These are phyloP conservation scores for Moesziomyces globuligerus DNA, from an alignment of 1,284 basidiomycete genomes.

Conservation along the genomic window DNA sequence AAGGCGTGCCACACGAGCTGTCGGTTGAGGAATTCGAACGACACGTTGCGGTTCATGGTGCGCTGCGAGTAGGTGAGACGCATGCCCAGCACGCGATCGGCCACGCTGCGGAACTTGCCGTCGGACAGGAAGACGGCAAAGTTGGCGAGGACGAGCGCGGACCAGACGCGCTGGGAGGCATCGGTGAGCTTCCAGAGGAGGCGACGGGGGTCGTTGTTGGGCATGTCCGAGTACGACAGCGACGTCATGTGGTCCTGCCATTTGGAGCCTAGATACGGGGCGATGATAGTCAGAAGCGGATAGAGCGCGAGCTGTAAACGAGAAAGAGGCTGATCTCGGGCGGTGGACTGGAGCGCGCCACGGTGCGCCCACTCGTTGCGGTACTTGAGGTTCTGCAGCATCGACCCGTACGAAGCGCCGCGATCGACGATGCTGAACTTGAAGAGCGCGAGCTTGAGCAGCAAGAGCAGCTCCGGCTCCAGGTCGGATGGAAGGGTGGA, in stretches of 20 bases:
- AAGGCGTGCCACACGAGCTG: slow-evolving; percentile 99
- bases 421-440: slow-evolving; percentile 84
- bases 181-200: slow-evolving; percentile 78
- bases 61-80: slow-evolving; percentile 79
- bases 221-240: slow-evolving; percentile 82
- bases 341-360: slow-evolving; percentile 49
- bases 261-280: slow-evolving; percentile 82
- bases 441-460: slow-evolving; percentile 82
- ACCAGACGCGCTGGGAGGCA: slow-evolving; percentile 76
- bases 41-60: slow-evolving; percentile 82
- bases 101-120: slow-evolving; percentile 86
- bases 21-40: slow-evolving; percentile 98
- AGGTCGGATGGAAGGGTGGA: slow-evolving; percentile 75
- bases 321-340: slow-evolving; percentile 52
- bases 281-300: slow-evolving; percentile 77
- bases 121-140: slow-evolving; percentile 87
- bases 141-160: slow-evolving; percentile 75
- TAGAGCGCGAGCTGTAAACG: slow-evolving; percentile 71
- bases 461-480: slow-evolving; percentile 82
- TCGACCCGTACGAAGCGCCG: slow-evolving; percentile 87
- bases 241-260: slow-evolving; percentile 81
- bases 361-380: slow-evolving; percentile 66
- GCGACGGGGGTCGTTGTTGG: slow-evolving; percentile 70
- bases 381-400: slow-evolving; percentile 81
- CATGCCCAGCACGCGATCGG: slow-evolving; percentile 84